phyloP scores from a whole-genome alignment of 2,329 filamentous ascomycete genomes.

The Sporothrix brasiliensis region DNA sequence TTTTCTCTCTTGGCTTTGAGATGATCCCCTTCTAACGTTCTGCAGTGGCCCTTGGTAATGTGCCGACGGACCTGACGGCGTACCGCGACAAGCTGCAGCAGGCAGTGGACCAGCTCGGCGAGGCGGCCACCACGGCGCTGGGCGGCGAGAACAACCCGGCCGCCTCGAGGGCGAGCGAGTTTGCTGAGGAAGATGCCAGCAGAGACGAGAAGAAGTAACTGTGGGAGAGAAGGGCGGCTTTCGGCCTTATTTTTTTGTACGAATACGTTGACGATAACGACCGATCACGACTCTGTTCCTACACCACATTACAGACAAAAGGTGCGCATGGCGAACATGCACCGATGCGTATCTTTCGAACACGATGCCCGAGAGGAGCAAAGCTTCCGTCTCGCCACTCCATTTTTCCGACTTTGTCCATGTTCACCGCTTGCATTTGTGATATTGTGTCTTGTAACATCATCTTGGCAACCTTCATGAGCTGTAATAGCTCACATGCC shows the following conservation, averaged over 20 bases:
- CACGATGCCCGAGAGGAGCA: constrained; percentile 1
- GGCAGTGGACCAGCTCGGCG: constrained; percentile 28
- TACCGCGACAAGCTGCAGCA: constrained; percentile 35
- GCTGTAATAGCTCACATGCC: not conserved
- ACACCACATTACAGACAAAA: constrained; percentile 1
- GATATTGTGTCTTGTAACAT: not conserved
- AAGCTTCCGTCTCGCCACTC: constrained; percentile 18
- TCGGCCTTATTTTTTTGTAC: constrained; percentile 1
- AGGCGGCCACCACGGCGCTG: not conserved
- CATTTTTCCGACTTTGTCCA: not conserved
- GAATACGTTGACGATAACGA: constrained; percentile 28
- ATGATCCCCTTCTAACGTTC: not conserved
- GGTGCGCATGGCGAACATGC: not conserved
- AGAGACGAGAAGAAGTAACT: not conserved
- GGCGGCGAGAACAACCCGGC: constrained; percentile 1
- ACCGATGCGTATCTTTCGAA: not conserved
- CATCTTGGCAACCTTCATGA: not conserved
- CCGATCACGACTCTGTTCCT: constrained; percentile 29
- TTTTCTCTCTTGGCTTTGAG: not conserved
- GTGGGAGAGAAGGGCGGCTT: not conserved
- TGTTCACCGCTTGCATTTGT: not conserved
- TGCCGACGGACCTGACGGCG: constrained; percentile 32
- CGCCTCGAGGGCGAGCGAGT: not conserved
- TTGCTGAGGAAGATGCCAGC: constrained; percentile 2
- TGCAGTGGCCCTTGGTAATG: constrained; percentile 35